Conservation (phyloP, 1,284 basidiomycete species). For the Lignosus rhinocerotis region DNA sequence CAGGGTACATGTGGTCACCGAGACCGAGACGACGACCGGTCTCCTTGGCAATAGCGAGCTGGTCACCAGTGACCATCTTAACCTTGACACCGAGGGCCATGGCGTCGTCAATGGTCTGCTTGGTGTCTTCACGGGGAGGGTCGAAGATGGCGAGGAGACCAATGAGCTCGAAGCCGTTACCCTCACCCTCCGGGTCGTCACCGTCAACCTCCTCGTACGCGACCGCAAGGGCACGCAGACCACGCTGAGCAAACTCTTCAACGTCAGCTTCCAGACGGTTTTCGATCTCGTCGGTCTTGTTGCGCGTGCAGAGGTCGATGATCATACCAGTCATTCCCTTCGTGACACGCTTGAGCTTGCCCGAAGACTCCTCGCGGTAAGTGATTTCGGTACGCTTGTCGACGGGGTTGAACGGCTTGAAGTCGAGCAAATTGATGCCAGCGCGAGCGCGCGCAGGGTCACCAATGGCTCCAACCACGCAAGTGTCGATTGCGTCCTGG, state of each 20-base stretch:
- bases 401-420: slow-evolving; percentile 99
- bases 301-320: slow-evolving; percentile 93
- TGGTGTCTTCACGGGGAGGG: slow-evolving; percentile 97
- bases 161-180: slow-evolving; percentile 96
- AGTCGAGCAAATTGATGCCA: slow-evolving; percentile 95
- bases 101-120: slow-evolving; percentile 98
- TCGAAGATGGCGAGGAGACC: slow-evolving; percentile 98
- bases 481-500: slow-evolving; percentile 95
- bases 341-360: slow-evolving; percentile 96
- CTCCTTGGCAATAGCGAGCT: slow-evolving; percentile 99
- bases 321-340: slow-evolving; percentile 99
- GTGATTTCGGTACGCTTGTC: slow-evolving; percentile 99
- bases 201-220: slow-evolving; percentile 93
- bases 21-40: slow-evolving; percentile 96
- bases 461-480: slow-evolving; percentile 81
- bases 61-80: slow-evolving; percentile 99
- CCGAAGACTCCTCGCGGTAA: slow-evolving; percentile 90
- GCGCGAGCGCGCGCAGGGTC: slow-evolving; percentile 77
- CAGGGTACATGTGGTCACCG: slow-evolving; percentile 96
- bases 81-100: slow-evolving; percentile 95
- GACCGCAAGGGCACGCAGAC: slow-evolving; percentile 97
- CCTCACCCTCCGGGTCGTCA: slow-evolving; percentile 78
- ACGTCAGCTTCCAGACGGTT: slow-evolving; percentile 92
- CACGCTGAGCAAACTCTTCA: slow-evolving; percentile 93
- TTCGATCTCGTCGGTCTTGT: slow-evolving; percentile 94